Conservation (phyloP, 768 basidiomycete genomes). For the Hypholoma sublateritium region DNA sequence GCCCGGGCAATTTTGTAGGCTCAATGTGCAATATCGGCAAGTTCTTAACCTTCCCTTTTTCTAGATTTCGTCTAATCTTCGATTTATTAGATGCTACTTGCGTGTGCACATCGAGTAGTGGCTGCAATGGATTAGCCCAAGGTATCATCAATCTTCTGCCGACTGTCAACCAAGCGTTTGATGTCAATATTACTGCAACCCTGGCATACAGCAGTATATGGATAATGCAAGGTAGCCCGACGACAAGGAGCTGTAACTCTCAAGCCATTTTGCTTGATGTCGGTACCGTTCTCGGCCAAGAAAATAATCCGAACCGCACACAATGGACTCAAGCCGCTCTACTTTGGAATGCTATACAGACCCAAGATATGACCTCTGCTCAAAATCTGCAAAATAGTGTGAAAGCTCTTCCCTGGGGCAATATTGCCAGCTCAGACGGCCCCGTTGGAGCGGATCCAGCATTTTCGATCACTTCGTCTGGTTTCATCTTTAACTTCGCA, state of each 20-base stretch:
- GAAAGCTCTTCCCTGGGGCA: constrained; percentile 46
- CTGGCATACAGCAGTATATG: constrained; percentile 51
- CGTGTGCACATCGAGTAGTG: constrained; percentile 49
- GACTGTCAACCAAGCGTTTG: constrained; percentile 45
- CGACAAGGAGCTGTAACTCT: constrained; percentile 45
- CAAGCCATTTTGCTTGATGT: constrained; percentile 60
- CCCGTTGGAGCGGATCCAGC: constrained; percentile 31
- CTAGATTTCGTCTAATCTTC: background rate
- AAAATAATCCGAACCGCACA: constrained; percentile 46
- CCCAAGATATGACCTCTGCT: constrained; percentile 42
- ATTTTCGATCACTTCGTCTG: constrained; percentile 45
- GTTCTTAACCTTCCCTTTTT: constrained; percentile 18
- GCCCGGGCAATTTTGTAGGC: constrained; percentile 46
- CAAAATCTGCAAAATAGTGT: constrained; percentile 46
- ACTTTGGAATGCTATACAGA: constrained; percentile 58
- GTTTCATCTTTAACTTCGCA: constrained; percentile 62
- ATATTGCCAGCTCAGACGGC: constrained; percentile 38
- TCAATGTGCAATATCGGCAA: constrained; percentile 55
- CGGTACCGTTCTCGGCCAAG: constrained; percentile 39
- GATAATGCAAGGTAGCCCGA: constrained; percentile 43
- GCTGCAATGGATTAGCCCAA: constrained; percentile 55
- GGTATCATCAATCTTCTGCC: constrained; percentile 50
- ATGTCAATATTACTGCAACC: constrained; percentile 40
- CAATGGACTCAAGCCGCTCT: constrained; percentile 59
- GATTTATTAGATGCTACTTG: constrained; percentile 56